A percentile compares a stretch with the other conserved stretches of the same genome.
These are phyloP conservation scores for Fusarium penzigii DNA, from an alignment of 2,329 filamentous ascomycete genomes.

Conservation along the genomic window DNA sequence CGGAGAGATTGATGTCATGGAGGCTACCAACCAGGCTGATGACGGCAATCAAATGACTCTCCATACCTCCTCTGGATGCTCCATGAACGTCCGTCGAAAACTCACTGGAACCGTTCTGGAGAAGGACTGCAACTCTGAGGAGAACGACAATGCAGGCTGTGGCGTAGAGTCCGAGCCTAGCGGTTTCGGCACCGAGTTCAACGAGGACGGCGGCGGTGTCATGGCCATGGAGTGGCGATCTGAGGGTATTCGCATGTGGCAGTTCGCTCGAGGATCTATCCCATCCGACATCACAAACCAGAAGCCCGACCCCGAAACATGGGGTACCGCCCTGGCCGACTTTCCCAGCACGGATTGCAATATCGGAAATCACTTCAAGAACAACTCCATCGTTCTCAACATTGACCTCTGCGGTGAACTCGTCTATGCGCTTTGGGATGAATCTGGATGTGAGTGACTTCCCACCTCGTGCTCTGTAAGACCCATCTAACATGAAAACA, in stretches of 20 bases:
- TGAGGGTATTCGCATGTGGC: constrained; percentile 65
- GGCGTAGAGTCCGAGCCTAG: constrained; percentile 46
- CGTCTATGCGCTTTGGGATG: constrained; percentile 47
- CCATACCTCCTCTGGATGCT: constrained; percentile 55
- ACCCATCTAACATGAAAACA: constrained; percentile 21
- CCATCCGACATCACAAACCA: constrained; percentile 53
- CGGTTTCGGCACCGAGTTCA: constrained; percentile 55
- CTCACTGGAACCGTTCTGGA: constrained; percentile 47
- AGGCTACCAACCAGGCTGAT: constrained; percentile 55
- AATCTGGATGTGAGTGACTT: constrained; percentile 44
- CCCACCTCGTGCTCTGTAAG: no score
- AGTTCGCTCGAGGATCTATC: constrained; percentile 51
- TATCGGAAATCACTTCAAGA: constrained; percentile 60
- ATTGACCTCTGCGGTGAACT: constrained; percentile 65
- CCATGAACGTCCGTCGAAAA: constrained; percentile 54
- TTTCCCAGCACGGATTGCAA: constrained; percentile 65
- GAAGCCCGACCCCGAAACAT: constrained; percentile 60
- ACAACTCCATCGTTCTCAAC: constrained; percentile 66
- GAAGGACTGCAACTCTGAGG: constrained; percentile 52
- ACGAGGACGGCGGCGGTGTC: constrained; percentile 55
- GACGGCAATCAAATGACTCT: constrained; percentile 61
- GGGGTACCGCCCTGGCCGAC: constrained; percentile 64
- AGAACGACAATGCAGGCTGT: constrained; percentile 58
- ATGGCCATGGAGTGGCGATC: constrained; percentile 63
- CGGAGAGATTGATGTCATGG: constrained; percentile 66